phyloP scores from a whole-genome alignment of 441 rosid species.

The Erysimum pusillum region DNA sequence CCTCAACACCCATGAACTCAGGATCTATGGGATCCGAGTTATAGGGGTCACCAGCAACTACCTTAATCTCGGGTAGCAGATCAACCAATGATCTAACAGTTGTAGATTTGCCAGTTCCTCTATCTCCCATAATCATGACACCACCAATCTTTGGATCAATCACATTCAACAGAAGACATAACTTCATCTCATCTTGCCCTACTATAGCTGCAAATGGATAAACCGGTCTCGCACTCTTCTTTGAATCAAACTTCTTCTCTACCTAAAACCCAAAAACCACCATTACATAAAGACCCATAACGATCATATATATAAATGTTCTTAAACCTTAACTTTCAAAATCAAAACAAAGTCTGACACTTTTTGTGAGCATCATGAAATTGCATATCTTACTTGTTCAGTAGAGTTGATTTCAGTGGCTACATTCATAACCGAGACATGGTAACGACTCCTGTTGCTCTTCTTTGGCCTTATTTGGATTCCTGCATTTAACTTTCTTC shows the following conservation, averaged over 20 bases:
- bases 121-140: constrained; percentile 98
- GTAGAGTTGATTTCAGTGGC: constrained; percentile 80
- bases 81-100: constrained; percentile 92
- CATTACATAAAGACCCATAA: constrained; percentile 5
- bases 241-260: constrained; percentile 64
- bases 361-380: neutral
- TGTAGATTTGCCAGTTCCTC: constrained; percentile 97
- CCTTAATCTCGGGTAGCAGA: constrained; percentile 85
- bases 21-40: constrained; percentile 95
- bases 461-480: constrained; percentile 60
- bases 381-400: constrained; percentile 58
- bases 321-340: neutral
- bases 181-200: constrained; percentile 99
- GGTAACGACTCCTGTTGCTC: constrained; percentile 64
- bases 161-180: constrained; percentile 88
- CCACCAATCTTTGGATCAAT: constrained; percentile 98
- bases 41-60: constrained; percentile 84
- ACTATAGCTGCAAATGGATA: constrained; percentile 98
- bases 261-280: constrained; percentile 52
- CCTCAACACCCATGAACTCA: constrained; percentile 92
- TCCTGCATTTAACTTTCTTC: constrained; percentile 60
- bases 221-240: constrained; percentile 90
- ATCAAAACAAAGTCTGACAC: constrained; percentile 18
- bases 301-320: neutral
- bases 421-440: constrained; percentile 68